Evolutionary conservation across 371 early-diverging fungal species (phyloP).

Genomic region (Blastocladiella emersonii): DNA sequence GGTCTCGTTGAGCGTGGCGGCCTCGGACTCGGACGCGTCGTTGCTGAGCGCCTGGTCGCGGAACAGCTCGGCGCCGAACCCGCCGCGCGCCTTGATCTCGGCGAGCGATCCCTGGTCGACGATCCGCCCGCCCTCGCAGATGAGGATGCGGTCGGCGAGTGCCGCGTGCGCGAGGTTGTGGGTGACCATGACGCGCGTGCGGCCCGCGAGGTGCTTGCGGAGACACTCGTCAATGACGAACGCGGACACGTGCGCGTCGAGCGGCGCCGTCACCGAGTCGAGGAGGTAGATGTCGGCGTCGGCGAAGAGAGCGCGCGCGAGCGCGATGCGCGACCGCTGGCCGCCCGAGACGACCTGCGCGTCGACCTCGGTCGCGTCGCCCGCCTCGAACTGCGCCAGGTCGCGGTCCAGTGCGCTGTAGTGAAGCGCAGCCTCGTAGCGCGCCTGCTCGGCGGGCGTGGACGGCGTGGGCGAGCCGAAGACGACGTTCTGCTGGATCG

Average conservation of each 20-base stretch:
- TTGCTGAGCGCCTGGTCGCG: background rate
- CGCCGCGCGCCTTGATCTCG: conserved; percentile 45
- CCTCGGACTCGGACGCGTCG: background rate
- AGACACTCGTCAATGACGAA: conserved; percentile 51
- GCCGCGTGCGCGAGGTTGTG: conserved; percentile 74
- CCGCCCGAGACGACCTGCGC: conserved; percentile 86
- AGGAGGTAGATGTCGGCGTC: conserved; percentile 64
- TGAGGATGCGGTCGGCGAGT: conserved; percentile 45
- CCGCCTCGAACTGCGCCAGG: conserved; percentile 57
- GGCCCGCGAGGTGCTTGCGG: conserved; percentile 39
- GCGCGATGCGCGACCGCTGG: conserved; percentile 57
- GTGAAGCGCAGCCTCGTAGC: conserved; percentile 45
- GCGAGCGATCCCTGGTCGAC: conserved; percentile 55
- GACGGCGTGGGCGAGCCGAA: conserved; percentile 74
- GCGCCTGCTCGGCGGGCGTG: conserved; percentile 53
- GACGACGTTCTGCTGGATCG: conserved; percentile 76
- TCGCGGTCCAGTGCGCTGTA: conserved; percentile 55
- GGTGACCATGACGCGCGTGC: conserved; percentile 78
- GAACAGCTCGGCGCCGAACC: conserved; percentile 31
- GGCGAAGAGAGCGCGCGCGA: conserved; percentile 69
- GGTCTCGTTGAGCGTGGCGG: too few relatives aligned
- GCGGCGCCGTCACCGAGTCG: conserved; percentile 73
- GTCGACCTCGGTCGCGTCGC: conserved; percentile 88
- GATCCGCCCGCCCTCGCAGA: conserved; percentile 62
- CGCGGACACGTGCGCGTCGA: conserved; percentile 83